A percentile compares a stretch with the other conserved stretches of the same genome.
phyloP scores from a whole-genome alignment of 805 yeast species.

The Saccharomycopsis oosterbeekiorum region DNA sequence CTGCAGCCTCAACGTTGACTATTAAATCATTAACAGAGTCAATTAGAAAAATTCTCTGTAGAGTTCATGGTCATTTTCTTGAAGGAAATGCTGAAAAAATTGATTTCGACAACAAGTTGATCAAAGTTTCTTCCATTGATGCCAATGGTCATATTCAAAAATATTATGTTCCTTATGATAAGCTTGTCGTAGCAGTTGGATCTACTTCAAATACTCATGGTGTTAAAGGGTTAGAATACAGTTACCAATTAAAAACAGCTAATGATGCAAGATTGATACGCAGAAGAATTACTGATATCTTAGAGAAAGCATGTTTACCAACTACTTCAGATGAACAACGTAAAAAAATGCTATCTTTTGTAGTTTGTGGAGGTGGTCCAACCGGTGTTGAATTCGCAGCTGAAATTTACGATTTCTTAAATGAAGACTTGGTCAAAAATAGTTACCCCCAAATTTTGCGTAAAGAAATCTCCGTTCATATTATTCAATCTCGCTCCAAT shows the following conservation, averaged over 20 bases:
- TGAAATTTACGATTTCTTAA: slow-evolving; percentile 54
- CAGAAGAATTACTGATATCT: slow-evolving; percentile 41
- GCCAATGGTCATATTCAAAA: slow-evolving; percentile 30
- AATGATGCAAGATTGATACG: slow-evolving; percentile 53
- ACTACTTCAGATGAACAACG: slow-evolving; percentile 56
- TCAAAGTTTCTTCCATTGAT: slow-evolving; percentile 42
- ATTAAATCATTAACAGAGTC: slow-evolving; percentile 56
- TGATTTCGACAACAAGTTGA: slow-evolving; percentile 43
- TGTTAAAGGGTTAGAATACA: slow-evolving; percentile 55
- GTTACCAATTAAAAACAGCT: slow-evolving; percentile 55
- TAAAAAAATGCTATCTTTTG: slow-evolving; percentile 48
- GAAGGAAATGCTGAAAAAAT: slow-evolving; percentile 54
- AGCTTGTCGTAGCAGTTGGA: slow-evolving; percentile 59
- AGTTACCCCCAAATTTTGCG: slow-evolving; percentile 50
- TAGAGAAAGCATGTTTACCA: slow-evolving; percentile 58
- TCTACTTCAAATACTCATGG: slow-evolving; percentile 63
- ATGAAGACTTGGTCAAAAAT: slow-evolving; percentile 46
- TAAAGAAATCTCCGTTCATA: slow-evolving; percentile 56
- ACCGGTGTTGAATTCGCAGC: slow-evolving; percentile 71
- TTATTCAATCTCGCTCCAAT: slow-evolving; percentile 59
- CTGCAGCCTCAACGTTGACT: slow-evolving; percentile 63
- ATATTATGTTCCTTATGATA: slow-evolving; percentile 65
- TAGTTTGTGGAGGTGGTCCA: slow-evolving; percentile 67
- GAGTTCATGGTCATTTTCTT: slow-evolving; percentile 49
- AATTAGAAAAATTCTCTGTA: slow-evolving; percentile 44